Evolutionary conservation across 2,329 filamentous ascomycete species (phyloP), one percentile per base, ranked within the genome.

Genomic region (Fusarium sarcochroum): DNA sequence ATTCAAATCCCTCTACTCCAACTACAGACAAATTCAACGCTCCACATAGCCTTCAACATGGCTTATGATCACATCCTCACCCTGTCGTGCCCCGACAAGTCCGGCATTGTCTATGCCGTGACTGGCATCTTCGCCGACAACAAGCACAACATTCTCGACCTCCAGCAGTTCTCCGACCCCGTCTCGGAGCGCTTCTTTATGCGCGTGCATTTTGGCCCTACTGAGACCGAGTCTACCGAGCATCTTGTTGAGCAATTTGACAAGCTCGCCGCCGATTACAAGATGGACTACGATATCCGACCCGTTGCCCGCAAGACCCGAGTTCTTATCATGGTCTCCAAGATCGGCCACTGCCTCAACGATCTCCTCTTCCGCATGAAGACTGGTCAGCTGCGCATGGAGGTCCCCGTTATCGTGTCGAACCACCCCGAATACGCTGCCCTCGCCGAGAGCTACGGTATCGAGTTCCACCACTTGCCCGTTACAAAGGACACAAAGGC

Each of bases 321-420:
- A 69, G 90, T 94, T 48, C 84, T 96, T 73, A 93, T 96, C 83
- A 95, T 96, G 92, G 93, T 95, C 30, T 94, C 92, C 75, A 94
- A 94, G 83, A 94, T 93, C 73, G 93, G 92, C 10, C 92, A 95
- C 83, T 95, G 92, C 79, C 84, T 95, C 54, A 94, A 94, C 80
- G 92, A 95, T 80, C 83, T 96, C 48, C 86, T 96, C 37, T 96
- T 93, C 88, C 89, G 93, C 58, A 87, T 91, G 75, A 90, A 90
- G 78, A 90, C 89, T 18, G 88, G 88, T 45, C 91, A 94, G 80
- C 84, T 96, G 54, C 86, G 85, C 74, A 90, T 95, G 71, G 91
- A 94, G 23, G 84, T 94, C 51, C 91, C 92, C 6, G 79, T 94
- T 70, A 91, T 96, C 75, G 89, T 96, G 41, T 94, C 92, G 60